Percentiles rank a stretch among this genome's conserved stretches.
Evolutionary conservation across 2,329 filamentous ascomycete genomes (phyloP).

Genomic region (Claviceps sp.): DNA sequence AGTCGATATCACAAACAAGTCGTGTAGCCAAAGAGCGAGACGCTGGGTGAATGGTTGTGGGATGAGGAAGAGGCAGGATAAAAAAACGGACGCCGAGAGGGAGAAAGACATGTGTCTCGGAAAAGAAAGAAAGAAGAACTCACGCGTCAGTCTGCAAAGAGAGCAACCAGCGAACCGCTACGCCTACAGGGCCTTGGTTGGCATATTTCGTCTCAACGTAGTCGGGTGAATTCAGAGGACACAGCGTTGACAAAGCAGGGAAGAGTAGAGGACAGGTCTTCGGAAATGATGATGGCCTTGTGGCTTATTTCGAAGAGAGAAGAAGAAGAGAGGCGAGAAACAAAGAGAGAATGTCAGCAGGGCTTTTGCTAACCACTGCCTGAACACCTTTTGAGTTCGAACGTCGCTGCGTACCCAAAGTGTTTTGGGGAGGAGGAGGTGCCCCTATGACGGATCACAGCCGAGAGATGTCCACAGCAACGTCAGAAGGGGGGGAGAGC

Average conservation of each 20-base stretch:
- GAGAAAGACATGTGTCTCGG: background rate
- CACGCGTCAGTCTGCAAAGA: slow-evolving; percentile 16
- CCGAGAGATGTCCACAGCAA: background rate
- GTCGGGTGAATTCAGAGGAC: slow-evolving; percentile 2
- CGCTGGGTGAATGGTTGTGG: slow-evolving; percentile 3
- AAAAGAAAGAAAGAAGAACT: slow-evolving; percentile 13
- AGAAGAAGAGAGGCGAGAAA: slow-evolving; percentile 5
- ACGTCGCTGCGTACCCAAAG: slow-evolving; percentile 1
- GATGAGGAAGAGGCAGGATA: background rate
- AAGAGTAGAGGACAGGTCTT: slow-evolving; percentile 3
- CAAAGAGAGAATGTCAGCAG: slow-evolving; percentile 2
- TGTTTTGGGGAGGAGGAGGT: slow-evolving; percentile 1
- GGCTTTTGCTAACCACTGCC: background rate
- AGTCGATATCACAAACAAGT: slow-evolving; percentile 6
- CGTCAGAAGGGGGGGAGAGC: background rate
- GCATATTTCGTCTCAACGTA: slow-evolving; percentile 10
- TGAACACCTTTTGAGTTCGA: background rate
- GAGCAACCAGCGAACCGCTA: slow-evolving; percentile 24
- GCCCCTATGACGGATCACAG: background rate
- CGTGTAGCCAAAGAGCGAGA: slow-evolving; percentile 4
- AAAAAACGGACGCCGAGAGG: background rate
- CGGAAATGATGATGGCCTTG: slow-evolving; percentile 6
- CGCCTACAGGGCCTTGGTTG: slow-evolving; percentile 22
- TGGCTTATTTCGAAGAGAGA: slow-evolving; percentile 3
- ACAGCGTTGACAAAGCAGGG: slow-evolving; percentile 6